A percentile compares a stretch with the other conserved stretches of the same genome.
Evolutionary conservation across 805 yeast genomes (phyloP).

Genomic region (Clavispora phyllophila): DNA sequence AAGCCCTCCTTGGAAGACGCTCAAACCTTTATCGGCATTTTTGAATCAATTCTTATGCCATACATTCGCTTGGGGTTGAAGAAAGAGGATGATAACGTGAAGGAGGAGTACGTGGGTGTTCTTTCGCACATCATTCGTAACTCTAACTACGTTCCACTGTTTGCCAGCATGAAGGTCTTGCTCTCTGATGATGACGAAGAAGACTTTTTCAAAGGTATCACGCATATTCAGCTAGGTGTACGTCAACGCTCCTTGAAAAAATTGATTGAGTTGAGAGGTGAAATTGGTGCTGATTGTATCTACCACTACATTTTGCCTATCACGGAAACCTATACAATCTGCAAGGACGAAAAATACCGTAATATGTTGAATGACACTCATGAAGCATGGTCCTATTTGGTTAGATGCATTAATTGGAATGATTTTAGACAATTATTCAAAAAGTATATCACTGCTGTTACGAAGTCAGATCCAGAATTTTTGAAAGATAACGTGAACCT

Average conservation of each 20-base stretch:
- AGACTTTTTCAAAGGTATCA: slow-evolving; percentile 69
- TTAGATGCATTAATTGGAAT: slow-evolving; percentile 62
- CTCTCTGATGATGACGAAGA: slow-evolving; percentile 72
- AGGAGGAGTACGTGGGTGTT: slow-evolving; percentile 65
- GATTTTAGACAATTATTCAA: slow-evolving; percentile 73
- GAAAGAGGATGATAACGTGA: slow-evolving; percentile 50
- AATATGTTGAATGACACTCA: slow-evolving; percentile 65
- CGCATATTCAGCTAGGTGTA: slow-evolving; percentile 80
- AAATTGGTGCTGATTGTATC: slow-evolving; percentile 52
- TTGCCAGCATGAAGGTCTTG: slow-evolving; percentile 63
- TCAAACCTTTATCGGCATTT: slow-evolving; percentile 28
- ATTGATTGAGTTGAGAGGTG: slow-evolving; percentile 43
- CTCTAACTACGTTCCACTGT: slow-evolving; percentile 41
- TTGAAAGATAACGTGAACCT: slow-evolving; percentile 57
- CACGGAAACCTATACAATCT: slow-evolving; percentile 70
- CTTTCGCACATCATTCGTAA: slow-evolving; percentile 57
- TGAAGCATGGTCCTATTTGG: slow-evolving; percentile 53
- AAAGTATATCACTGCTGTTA: slow-evolving; percentile 54
- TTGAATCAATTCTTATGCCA: slow-evolving; percentile 59
- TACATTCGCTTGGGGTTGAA: slow-evolving; percentile 64
- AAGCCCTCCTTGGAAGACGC: slow-evolving; percentile 21
- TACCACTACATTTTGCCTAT: slow-evolving; percentile 82
- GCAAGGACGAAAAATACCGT: slow-evolving; percentile 51
- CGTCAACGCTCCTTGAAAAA: slow-evolving; percentile 79
- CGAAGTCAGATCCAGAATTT: slow-evolving; percentile 29